Evolutionary conservation across 1,139 yeast species (phyloP), one percentile per base, ranked within the genome.

Genomic region (Yamadazyma membranifaciens): DNA sequence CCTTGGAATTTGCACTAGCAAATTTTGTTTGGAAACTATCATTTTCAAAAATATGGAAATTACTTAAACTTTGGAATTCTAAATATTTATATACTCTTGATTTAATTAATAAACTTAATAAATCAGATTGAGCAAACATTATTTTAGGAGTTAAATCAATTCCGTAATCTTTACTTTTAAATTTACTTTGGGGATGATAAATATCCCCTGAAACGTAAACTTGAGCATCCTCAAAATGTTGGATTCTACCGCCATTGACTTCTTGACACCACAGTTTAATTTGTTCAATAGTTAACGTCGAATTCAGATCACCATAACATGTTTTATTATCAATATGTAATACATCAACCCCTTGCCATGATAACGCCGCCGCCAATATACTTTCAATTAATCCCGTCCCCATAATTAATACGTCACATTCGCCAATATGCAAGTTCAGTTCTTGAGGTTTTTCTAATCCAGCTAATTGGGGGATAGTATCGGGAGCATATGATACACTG

Each of bases 341-440:
- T 13, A 92, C 97, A 48, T 76, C 81, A 13, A 92, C 83, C 11
- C 98, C 98, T 55, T 88, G 96, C 98, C 98, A 92, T 12, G 97
- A 85, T 41, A 92, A 71, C 0, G 98, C 92, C 3, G 98, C 96
- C 0, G 98, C 96, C 42, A 91, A 67, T 11, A 94, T 82, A 52
- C 89, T 80, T 62, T 94, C 96, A 3, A 82, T 83, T 36, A 94
- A 71, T 1, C 98, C 98, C 0, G 98, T 92, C 28, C 99, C 98
- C 51, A 86, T 76, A 43, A 92, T 84, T 35, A 92, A 73, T 20
- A 92, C 96, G 57, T 92, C 99, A 54, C 88, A 87, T 44, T 78
- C 73, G 40, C 81, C 84, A 11, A 87, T 78, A 38, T 63, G 67
- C 35, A 73, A 62, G 35, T 65, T 59, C 41, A 66, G 67, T 36